Evolutionary conservation across 2,329 filamentous ascomycete genomes (phyloP).

Genomic region (Hypoxylon sp.): DNA sequence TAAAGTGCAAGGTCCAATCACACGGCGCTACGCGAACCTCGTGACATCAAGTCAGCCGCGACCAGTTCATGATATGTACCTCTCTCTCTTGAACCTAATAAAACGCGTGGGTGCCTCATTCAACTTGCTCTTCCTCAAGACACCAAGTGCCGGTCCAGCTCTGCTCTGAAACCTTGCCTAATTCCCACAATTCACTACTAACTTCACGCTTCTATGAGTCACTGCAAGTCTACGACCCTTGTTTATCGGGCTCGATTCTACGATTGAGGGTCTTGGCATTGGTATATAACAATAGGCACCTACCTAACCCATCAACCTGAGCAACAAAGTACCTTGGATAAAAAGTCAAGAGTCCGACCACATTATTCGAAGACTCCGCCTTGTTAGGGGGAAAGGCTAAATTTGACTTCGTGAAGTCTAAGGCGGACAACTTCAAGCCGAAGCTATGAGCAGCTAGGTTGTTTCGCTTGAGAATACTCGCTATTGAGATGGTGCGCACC

Average conservation of each 20-base stretch:
- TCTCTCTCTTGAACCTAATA: constrained; percentile 3
- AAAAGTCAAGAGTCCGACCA: background rate
- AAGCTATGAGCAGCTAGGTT: constrained; percentile 19
- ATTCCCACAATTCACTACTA: constrained; percentile 4
- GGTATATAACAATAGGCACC: constrained; percentile 29
- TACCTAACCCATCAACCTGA: constrained; percentile 17
- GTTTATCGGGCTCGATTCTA: constrained; percentile 19
- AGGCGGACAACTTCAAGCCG: background rate
- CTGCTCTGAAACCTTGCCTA: background rate
- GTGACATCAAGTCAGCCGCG: constrained; percentile 41
- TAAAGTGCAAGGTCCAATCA: constrained; percentile 30
- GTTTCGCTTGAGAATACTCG: background rate
- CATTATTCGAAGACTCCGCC: background rate
- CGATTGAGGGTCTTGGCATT: constrained; percentile 32
- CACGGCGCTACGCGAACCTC: constrained; percentile 22
- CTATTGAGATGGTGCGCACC: constrained; percentile 44
- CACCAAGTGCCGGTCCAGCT: constrained; percentile 6
- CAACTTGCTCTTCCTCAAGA: constrained; percentile 9
- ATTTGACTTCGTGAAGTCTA: background rate
- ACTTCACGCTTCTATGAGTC: constrained; percentile 28
- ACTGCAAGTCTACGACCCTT: constrained; percentile 22
- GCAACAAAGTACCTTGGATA: constrained; percentile 4
- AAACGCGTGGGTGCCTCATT: constrained; percentile 22
- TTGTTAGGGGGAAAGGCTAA: background rate
- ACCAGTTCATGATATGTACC: constrained; percentile 28